phyloP scores from a whole-genome alignment of 306 rosid species.

The Ochetophila trinervis region DNA sequence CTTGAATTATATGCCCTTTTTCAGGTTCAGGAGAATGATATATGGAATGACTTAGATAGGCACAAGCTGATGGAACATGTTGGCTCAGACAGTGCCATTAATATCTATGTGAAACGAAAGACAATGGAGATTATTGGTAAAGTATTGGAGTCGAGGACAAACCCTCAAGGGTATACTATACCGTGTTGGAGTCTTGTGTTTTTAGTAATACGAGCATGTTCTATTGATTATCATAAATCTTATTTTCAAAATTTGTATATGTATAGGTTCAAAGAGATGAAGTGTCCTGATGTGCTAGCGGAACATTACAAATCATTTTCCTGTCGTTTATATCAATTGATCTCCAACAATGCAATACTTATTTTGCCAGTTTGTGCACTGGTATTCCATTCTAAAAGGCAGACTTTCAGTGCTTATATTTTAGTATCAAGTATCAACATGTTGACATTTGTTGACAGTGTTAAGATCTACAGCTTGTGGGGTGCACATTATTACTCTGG shows the following conservation, averaged over 20 bases:
- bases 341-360: conserved; percentile 44
- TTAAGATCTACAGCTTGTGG: conserved; percentile 64
- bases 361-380: conserved; percentile 49
- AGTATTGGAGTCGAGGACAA: conserved; percentile 50
- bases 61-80: conserved; percentile 36
- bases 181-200: conserved; percentile 14
- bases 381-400: conserved; percentile 54
- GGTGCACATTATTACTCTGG: conserved; percentile 46
- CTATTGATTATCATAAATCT: conserved; percentile 9
- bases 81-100: conserved; percentile 37
- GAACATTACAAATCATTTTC: conserved; percentile 62
- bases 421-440: conserved; percentile 27
- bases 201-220: conserved; percentile 14
- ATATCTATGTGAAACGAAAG: conserved; percentile 52
- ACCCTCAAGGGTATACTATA: conserved; percentile 57
- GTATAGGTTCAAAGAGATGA: conserved; percentile 69
- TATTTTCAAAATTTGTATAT: conserved; percentile 18
- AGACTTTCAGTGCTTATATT: conserved; percentile 29
- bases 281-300: conserved; percentile 65
- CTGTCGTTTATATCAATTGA: conserved; percentile 63
- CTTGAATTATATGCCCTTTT: conserved; percentile 21
- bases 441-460: conserved; percentile 39
- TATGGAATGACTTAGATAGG: conserved; percentile 47
- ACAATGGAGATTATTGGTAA: conserved; percentile 45
- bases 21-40: conserved; percentile 61